Conservation (phyloP, 2,329 filamentous ascomycete species). For the Capronia americana region DNA sequence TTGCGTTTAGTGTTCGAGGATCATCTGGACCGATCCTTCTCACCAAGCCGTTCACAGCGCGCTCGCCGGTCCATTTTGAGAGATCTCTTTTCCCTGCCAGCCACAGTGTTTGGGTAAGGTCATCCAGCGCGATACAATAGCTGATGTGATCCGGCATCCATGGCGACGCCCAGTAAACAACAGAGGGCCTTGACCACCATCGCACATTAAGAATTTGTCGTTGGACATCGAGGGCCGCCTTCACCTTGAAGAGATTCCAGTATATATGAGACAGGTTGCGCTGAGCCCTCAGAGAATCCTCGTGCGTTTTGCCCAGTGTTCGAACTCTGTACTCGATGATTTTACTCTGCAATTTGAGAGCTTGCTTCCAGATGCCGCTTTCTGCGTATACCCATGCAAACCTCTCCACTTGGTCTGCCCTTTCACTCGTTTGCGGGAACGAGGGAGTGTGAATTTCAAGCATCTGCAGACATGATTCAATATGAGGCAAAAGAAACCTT, state of each 20-base stretch:
- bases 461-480: constrained; percentile 25
- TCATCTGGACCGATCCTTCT: constrained; percentile 34
- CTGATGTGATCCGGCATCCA: constrained; percentile 23
- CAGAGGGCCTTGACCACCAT: constrained; percentile 19
- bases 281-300: constrained; percentile 32
- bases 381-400: constrained; percentile 38
- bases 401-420: constrained; percentile 35
- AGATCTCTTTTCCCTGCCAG: constrained; percentile 29
- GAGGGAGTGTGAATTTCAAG: constrained; percentile 1
- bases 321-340: constrained; percentile 28
- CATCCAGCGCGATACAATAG: constrained; percentile 32
- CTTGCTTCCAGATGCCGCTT: constrained; percentile 35
- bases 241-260: constrained; percentile 37
- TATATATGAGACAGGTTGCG: constrained; percentile 24
- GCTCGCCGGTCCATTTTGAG: constrained; percentile 32
- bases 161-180: constrained; percentile 23
- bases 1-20: constrained; percentile 33
- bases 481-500: constrained; percentile 21
- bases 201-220: constrained; percentile 7
- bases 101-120: constrained; percentile 32
- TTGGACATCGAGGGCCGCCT: constrained; percentile 29
- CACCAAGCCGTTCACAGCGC: constrained; percentile 24
- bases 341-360: constrained; percentile 26
- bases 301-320: constrained; percentile 19
- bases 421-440: constrained; percentile 14